phyloP scores from a whole-genome alignment of 768 basidiomycete species.

The Lactarius deliciosus region DNA sequence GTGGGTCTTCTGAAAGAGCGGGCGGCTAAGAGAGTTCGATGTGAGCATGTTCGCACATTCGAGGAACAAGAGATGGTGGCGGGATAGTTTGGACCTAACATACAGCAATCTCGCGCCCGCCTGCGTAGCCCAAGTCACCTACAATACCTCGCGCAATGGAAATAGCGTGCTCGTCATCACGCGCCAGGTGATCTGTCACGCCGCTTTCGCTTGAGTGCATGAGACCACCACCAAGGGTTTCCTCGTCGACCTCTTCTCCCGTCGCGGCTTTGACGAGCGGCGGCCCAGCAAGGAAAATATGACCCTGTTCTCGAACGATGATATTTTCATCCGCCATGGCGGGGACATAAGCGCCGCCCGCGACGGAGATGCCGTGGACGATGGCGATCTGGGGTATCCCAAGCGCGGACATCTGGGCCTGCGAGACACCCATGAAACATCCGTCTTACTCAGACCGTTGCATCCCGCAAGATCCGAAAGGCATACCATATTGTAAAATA shows the following conservation, averaged over 20 bases:
- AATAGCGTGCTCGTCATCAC: constrained; percentile 84
- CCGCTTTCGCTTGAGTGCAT: constrained; percentile 94
- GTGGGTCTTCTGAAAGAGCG: constrained; percentile 61
- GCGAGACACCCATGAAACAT: not conserved
- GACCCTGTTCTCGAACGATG: constrained; percentile 88
- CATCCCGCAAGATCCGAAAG: not conserved
- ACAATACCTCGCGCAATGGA: constrained; percentile 74
- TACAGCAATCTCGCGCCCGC: constrained; percentile 51
- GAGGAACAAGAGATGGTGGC: not conserved
- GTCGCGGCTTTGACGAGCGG: constrained; percentile 94
- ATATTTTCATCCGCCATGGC: constrained; percentile 96
- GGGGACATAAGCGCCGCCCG: constrained; percentile 92
- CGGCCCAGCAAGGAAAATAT: constrained; percentile 92
- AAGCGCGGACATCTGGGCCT: constrained; percentile 92
- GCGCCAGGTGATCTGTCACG: constrained; percentile 85
- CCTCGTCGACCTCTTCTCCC: constrained; percentile 90
- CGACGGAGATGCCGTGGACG: constrained; percentile 93
- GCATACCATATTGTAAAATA: constrained; percentile 94
- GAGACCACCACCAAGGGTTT: constrained; percentile 83
- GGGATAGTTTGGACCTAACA: constrained; percentile 31
- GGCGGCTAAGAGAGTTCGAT: constrained; percentile 44
- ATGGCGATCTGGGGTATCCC: constrained; percentile 90
- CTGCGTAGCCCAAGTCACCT: constrained; percentile 70
- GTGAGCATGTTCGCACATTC: constrained; percentile 16
- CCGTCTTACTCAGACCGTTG: constrained; percentile 9